Conservation (phyloP, 495 filamentous ascomycete species). For the Penicillium riverlandense region DNA sequence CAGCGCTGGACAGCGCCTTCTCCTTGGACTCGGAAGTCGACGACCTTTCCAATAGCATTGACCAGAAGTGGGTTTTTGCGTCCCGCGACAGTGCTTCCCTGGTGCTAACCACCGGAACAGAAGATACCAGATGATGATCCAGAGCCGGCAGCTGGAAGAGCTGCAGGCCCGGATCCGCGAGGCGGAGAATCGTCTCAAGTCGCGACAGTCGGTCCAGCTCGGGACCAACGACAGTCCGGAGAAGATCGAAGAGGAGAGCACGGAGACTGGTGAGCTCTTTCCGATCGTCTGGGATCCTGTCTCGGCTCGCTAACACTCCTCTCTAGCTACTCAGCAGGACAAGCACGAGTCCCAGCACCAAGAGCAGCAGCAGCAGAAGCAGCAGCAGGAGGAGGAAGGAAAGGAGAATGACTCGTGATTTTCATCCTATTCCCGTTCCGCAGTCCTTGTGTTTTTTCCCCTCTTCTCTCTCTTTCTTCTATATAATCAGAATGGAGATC, state of each 20-base stretch:
- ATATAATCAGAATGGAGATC: background rate
- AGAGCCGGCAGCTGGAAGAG: slow-evolving; percentile 72
- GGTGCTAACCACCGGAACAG: slow-evolving; percentile 12
- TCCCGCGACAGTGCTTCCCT: background rate
- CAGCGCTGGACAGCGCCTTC: slow-evolving; percentile 83
- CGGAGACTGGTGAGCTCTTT: background rate
- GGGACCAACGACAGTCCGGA: background rate
- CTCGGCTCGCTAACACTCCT: too few species aligned
- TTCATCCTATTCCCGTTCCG: background rate
- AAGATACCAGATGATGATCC: slow-evolving; percentile 66
- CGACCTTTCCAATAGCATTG: slow-evolving; percentile 66
- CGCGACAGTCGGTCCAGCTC: slow-evolving; percentile 18
- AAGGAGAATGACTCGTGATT: slow-evolving; percentile 1
- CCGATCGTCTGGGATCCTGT: background rate
- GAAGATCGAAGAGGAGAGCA: slow-evolving; percentile 3
- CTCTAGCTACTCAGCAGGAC: background rate
- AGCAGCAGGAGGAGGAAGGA: background rate
- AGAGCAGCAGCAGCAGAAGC: background rate
- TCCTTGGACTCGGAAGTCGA: slow-evolving; percentile 73
- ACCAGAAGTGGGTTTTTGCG: slow-evolving; percentile 65
- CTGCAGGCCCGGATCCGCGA: slow-evolving; percentile 78
- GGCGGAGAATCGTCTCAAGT: slow-evolving; percentile 74
- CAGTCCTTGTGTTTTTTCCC: background rate
- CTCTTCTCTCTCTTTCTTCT: background rate
- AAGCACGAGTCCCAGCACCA: background rate